These are phyloP conservation scores for Pyracantha coccinea DNA, from an alignment of 331 rosid species.

Conservation along the genomic window DNA sequence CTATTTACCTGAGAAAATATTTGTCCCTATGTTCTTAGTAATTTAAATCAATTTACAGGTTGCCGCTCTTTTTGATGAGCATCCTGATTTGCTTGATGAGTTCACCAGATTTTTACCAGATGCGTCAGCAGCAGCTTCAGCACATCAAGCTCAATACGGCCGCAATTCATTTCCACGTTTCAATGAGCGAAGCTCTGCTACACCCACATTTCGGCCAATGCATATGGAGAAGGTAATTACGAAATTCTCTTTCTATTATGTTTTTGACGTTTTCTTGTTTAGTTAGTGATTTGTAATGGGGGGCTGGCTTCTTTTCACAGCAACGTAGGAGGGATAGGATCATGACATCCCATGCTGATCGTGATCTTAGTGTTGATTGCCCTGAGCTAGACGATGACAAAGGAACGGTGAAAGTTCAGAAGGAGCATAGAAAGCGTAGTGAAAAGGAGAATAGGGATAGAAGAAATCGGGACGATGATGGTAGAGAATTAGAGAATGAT, in stretches of 20 bases:
- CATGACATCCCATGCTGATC: constrained; percentile 50
- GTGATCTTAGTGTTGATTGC: constrained; percentile 63
- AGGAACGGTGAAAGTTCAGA: constrained; percentile 48
- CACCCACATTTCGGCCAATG: constrained; percentile 55
- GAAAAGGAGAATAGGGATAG: constrained; percentile 64
- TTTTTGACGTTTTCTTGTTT: background rate
- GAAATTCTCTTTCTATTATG: background rate
- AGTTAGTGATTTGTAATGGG: constrained; percentile 10
- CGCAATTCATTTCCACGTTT: constrained; percentile 55
- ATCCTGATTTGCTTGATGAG: constrained; percentile 77
- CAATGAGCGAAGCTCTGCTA: constrained; percentile 52
- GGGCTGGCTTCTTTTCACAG: constrained; percentile 31
- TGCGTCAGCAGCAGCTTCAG: constrained; percentile 60
- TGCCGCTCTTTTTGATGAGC: constrained; percentile 65
- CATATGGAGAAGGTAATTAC: constrained; percentile 49
- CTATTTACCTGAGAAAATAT: background rate
- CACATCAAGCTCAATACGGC: constrained; percentile 47
- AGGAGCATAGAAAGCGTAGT: constrained; percentile 62
- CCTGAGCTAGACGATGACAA: constrained; percentile 76
- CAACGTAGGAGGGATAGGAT: constrained; percentile 63
- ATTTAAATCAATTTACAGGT: constrained; percentile 40
- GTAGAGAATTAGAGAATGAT: constrained; percentile 67
- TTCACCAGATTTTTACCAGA: constrained; percentile 92
- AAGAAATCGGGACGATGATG: constrained; percentile 65
- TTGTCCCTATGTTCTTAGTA: constrained; percentile 10